phyloP scores from a whole-genome alignment of 345 rosid genomes.

The Arabidopsis suecica region DNA sequence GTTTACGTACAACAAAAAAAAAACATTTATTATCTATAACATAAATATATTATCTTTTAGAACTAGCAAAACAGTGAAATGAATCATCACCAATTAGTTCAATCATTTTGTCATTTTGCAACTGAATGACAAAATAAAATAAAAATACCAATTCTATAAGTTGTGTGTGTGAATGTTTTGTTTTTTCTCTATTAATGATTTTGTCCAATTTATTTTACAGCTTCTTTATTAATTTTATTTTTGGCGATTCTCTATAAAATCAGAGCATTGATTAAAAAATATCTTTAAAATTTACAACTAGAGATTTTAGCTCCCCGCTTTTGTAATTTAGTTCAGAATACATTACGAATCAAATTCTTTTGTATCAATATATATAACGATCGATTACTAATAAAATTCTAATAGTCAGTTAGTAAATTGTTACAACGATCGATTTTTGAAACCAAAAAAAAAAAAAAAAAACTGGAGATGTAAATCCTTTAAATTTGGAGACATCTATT shows the following conservation, averaged over 20 bases:
- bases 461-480: too few relatives aligned
- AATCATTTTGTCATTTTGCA: constrained; percentile 1
- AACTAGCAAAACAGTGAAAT: background rate
- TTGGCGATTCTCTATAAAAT: background rate
- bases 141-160: background rate
- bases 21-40: background rate
- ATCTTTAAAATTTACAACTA: too few relatives aligned
- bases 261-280: background rate
- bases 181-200: background rate
- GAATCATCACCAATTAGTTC: background rate
- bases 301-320: too few relatives aligned
- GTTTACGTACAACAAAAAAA: background rate
- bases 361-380: too few relatives aligned
- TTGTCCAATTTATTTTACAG: background rate
- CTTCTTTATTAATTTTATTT: background rate
- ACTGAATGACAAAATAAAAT: background rate
- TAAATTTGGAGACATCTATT: too few relatives aligned
- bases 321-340: too few relatives aligned
- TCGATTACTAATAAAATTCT: too few relatives aligned
- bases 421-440: too few relatives aligned
- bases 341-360: too few relatives aligned
- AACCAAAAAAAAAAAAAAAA: too few relatives aligned
- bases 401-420: too few relatives aligned
- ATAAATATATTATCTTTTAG: background rate
- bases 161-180: background rate